Base-by-base conservation (phyloP, 257 asterid species). In the Nicotiana sylvestris region DNA sequence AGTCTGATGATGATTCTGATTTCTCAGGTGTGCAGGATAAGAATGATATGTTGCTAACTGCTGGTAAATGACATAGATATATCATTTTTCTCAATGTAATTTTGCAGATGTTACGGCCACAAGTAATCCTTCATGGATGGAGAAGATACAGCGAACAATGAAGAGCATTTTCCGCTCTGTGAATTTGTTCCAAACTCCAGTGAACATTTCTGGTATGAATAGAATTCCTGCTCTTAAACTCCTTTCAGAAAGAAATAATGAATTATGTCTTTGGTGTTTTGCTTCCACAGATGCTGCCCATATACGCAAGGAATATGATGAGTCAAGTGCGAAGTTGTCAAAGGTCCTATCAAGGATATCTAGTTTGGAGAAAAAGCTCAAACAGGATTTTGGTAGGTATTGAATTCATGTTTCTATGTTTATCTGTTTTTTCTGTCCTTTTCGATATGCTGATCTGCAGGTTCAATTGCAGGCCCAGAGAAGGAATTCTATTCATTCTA, bases 401-500 rank as follows among this genome's bases (percentile, higher is more conserved):
- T 43, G 51, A 86, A 56, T 77, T 78, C 29, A 58, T 25, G 35
- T 55, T 57, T 3, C 29, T 72, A 21, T n/a, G 1, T 46, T 57
- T 18, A 43, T 11, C 18, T 46, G 62, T 21, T 80, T 46, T 16
- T 76, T 84, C 81, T 84, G 12, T 67, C 39, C 57, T 77, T 60
- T 39, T 79, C 51, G 2, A 15, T 86, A 67, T 30, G 80, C 85
- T 91, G 80, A 85, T 57, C 85, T 15, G 18, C 17, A 43, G 25
- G 84, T 77, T 67, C 58, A 81, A 49, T 88, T 90, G 88, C 97
- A 96, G 99, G 99, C 60, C 93, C 92, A 1, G 98, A 94, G 81
- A 96, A 92, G 91, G 98, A 96, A 86, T 96, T 96, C 89, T 86
- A 90, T 90, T 93, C 98, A 82, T 96, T 94, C 87, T 88, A 93